A percentile compares a stretch with the other conserved stretches of the same genome.
phyloP scores from a whole-genome alignment of 768 basidiomycete genomes.

The Pisolithus sp. region DNA sequence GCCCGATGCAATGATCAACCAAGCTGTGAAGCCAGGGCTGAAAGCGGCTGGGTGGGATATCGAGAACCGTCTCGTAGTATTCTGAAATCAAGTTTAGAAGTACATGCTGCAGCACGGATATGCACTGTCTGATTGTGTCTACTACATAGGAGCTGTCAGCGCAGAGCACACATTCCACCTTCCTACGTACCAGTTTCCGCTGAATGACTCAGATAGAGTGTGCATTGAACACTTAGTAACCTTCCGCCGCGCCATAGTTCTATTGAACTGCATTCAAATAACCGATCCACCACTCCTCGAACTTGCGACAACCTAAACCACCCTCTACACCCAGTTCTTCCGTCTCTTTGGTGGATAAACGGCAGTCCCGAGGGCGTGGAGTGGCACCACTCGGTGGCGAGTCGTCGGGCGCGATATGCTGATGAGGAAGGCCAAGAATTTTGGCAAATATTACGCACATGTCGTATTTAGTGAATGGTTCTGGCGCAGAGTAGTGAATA shows the following conservation, averaged over 20 bases:
- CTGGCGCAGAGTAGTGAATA: constrained; percentile 78
- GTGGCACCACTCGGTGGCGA: constrained; percentile 64
- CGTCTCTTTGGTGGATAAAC: constrained; percentile 71
- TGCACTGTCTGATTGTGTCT: too few relatives aligned
- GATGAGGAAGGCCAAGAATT: constrained; percentile 62
- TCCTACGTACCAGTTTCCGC: too few relatives aligned
- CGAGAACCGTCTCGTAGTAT: constrained; percentile 27
- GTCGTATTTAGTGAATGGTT: constrained; percentile 88
- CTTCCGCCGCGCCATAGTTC: neutral
- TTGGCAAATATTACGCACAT: constrained; percentile 78
- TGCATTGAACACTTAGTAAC: too few relatives aligned
- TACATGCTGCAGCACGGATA: too few relatives aligned
- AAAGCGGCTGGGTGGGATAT: constrained; percentile 32
- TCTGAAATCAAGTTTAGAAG: constrained; percentile 16
- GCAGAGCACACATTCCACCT: too few relatives aligned
- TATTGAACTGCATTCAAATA: constrained; percentile 27
- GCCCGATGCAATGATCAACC: constrained; percentile 36
- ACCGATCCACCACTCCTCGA: constrained; percentile 81
- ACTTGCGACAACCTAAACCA: constrained; percentile 55
- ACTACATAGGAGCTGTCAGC: too few relatives aligned
- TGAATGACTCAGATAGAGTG: too few relatives aligned
- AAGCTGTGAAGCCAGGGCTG: constrained; percentile 27
- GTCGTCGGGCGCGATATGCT: constrained; percentile 69
- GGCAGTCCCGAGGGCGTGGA: constrained; percentile 73
- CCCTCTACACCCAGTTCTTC: constrained; percentile 51